phyloP scores from a whole-genome alignment of 2,329 filamentous ascomycete species.

The Colletotrichum viniferum region DNA sequence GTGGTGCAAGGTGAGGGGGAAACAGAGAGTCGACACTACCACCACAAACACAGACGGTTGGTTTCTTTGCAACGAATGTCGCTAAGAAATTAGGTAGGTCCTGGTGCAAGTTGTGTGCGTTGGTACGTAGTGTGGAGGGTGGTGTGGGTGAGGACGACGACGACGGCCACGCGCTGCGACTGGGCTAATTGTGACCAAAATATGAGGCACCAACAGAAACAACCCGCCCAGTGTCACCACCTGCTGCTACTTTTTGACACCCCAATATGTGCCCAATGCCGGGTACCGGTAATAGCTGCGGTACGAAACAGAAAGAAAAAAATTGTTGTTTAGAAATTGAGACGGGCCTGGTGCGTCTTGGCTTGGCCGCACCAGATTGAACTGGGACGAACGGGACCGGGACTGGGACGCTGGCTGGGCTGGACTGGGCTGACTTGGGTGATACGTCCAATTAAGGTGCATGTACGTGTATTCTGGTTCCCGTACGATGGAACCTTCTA shows the following conservation, averaged over 20 bases:
- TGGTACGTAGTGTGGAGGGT: not conserved
- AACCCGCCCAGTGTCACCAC: not conserved
- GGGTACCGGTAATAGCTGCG: not conserved
- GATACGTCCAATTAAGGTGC: conserved; percentile 19
- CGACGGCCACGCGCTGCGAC: not conserved
- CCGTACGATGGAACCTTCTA: not conserved
- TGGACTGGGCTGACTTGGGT: conserved; percentile 1
- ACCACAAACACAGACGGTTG: not conserved
- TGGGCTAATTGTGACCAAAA: not conserved
- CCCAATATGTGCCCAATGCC: not conserved
- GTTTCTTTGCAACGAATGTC: not conserved
- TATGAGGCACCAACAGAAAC: conserved; percentile 13
- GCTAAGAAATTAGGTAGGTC: not conserved
- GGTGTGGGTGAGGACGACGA: not conserved
- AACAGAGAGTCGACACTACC: not conserved
- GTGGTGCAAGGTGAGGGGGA: not conserved
- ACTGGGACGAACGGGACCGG: not conserved
- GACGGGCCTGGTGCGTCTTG: conserved; percentile 8
- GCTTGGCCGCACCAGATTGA: conserved; percentile 10
- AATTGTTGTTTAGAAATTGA: not conserved
- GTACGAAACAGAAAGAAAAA: not conserved
- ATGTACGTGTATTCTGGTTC: not conserved
- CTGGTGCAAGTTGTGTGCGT: not conserved
- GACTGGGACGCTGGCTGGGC: not conserved
- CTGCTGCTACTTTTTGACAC: not conserved